These are phyloP conservation scores for Paragyromitra xinjiangensis DNA, from an alignment of 495 filamentous ascomycete genomes.

Conservation along the genomic window DNA sequence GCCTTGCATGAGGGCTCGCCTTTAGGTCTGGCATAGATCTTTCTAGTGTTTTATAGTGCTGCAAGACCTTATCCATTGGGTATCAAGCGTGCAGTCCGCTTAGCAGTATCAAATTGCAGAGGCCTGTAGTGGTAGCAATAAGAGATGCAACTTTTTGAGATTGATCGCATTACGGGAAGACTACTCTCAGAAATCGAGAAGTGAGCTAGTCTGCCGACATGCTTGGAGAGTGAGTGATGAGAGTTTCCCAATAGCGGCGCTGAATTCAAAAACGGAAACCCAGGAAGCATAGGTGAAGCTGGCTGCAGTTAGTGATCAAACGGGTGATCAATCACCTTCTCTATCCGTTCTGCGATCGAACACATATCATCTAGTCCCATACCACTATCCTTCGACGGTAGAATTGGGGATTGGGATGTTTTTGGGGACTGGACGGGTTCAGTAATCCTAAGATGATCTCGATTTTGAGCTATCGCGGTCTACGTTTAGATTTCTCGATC, in stretches of 20 bases:
- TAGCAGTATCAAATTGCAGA: slow-evolving; percentile 11
- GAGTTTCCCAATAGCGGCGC: slow-evolving; percentile 11
- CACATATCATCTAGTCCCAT: slow-evolving; percentile 24
- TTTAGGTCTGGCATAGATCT: slow-evolving; percentile 24
- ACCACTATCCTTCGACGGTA: slow-evolving; percentile 16
- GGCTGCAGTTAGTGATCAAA: slow-evolving; percentile 22
- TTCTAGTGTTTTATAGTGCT: slow-evolving; percentile 13
- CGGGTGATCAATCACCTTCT: slow-evolving; percentile 17
- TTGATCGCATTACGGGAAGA: slow-evolving; percentile 10
- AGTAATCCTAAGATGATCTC: slow-evolving; percentile 12
- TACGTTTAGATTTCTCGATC: slow-evolving; percentile 20
- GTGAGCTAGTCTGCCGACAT: background rate
- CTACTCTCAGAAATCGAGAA: slow-evolving; percentile 18
- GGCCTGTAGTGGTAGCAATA: background rate
- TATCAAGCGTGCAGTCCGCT: slow-evolving; percentile 20
- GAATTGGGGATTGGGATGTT: slow-evolving; percentile 5
- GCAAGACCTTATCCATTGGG: slow-evolving; percentile 20
- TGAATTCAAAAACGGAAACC: slow-evolving; percentile 28
- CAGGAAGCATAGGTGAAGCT: slow-evolving; percentile 17
- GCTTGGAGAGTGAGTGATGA: slow-evolving; percentile 27
- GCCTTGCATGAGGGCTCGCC: background rate
- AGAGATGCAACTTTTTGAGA: slow-evolving; percentile 30
- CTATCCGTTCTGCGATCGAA: slow-evolving; percentile 29
- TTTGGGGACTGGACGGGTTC: slow-evolving; percentile 10
- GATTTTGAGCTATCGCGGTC: background rate